Base-by-base conservation (phyloP, 2,329 filamentous ascomycete genomes). In the Rutstroemia sp. region DNA sequence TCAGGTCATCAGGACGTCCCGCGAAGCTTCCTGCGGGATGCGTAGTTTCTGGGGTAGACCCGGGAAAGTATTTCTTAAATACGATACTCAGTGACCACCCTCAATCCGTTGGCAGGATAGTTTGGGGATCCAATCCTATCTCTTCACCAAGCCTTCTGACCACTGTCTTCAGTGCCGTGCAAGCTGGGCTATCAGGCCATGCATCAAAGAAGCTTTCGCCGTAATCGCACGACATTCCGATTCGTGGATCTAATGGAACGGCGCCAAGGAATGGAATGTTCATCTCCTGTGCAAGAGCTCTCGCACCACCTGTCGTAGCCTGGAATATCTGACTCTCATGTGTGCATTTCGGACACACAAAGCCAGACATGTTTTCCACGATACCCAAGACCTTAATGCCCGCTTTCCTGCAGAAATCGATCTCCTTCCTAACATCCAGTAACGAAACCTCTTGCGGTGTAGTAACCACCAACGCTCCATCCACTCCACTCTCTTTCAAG, bases 291-390 rank as follows among this genome's bases (percentile, higher is more conserved):
- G 94, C 92, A 62, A 99, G 72, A 44, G 81, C 83, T 56, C 79
- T 78, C 2, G 89, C 94, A 19, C 95, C 94, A 8, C 94, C 94
- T 0, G 94, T 99, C 9, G 89, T 95, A 10, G 94, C 85, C 64
- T 84, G 81, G 76, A 99, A 99, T 50, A 99, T 96, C 70, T 95
- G 83, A 66, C 80, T 86, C 69, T 84, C 77, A 63, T 91, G 84
- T 54, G 83, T 88, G 73, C 94, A 99, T 56, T 89, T 92, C 9
- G 92, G 92, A 69, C 94, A 99, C 53, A 99, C 92, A 65, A 97
- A 99, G 3, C 91, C 90, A 57, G 86, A 89, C 94, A 99, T 99
- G 69, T 99, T 99, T 76, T 99, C 94, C 16, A 96, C 94, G 42
- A 99, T 77, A 0, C 94, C 94, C 3, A 99, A 72, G 6, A 99